phyloP scores from a whole-genome alignment of 257 asterid genomes.

The Mentha longifolia region DNA sequence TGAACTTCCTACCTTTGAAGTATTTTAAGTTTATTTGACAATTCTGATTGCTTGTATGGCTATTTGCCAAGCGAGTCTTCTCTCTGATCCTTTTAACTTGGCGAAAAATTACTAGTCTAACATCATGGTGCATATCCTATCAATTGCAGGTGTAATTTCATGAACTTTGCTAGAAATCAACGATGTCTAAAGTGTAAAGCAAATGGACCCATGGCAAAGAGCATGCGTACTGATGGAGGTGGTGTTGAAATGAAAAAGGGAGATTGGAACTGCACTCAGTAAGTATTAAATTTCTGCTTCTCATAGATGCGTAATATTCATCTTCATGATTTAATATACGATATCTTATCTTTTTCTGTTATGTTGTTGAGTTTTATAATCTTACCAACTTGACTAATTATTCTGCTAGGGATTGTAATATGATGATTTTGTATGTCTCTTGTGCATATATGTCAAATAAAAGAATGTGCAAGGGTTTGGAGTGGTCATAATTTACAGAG shows the following conservation, averaged over 20 bases:
- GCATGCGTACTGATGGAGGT: slow-evolving; percentile 27
- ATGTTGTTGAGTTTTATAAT: background rate
- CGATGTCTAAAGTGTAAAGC: slow-evolving; percentile 63
- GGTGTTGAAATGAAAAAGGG: slow-evolving; percentile 63
- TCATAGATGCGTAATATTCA: slow-evolving; percentile 4
- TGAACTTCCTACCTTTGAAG: slow-evolving; percentile 6
- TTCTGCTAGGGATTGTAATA: slow-evolving; percentile 8
- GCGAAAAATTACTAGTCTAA: slow-evolving; percentile 6
- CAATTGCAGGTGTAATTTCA: slow-evolving; percentile 75
- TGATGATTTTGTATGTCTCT: background rate
- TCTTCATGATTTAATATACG: slow-evolving; percentile 7
- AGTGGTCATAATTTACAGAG: slow-evolving; percentile 3
- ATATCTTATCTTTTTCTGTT: slow-evolving; percentile 3
- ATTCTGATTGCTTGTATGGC: slow-evolving; percentile 19
- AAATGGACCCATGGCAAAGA: slow-evolving; percentile 48
- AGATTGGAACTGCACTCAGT: slow-evolving; percentile 85
- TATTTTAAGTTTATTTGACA: background rate
- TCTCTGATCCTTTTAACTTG: background rate
- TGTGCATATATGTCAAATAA: background rate
- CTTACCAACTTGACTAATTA: background rate
- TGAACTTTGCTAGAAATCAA: slow-evolving; percentile 76
- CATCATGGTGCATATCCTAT: slow-evolving; percentile 25
- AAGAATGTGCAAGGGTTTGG: background rate
- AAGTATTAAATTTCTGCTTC: slow-evolving; percentile 39
- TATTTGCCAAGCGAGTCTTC: slow-evolving; percentile 8